These are phyloP conservation scores for Hemerocallis citrina DNA, from an alignment of 106 monocot genomes.

Conservation along the genomic window DNA sequence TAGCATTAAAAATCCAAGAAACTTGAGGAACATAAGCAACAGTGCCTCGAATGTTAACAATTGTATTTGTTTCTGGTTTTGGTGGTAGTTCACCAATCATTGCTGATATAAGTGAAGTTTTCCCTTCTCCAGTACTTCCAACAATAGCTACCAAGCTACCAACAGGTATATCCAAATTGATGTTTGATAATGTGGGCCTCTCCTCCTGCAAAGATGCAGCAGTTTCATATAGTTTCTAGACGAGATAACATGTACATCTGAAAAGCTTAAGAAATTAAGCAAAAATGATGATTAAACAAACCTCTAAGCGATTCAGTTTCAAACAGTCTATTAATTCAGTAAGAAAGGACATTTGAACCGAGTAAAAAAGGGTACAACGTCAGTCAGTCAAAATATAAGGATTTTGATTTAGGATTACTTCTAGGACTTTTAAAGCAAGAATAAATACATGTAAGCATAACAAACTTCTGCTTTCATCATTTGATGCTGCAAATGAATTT, in stretches of 20 bases:
- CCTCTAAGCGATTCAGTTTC: background rate
- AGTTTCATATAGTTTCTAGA: background rate
- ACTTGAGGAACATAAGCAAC: slow-evolving; percentile 98
- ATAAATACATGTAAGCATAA: background rate
- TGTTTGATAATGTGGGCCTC: slow-evolving; percentile 70
- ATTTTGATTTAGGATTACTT: background rate
- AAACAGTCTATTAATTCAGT: background rate
- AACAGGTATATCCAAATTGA: slow-evolving; percentile 85
- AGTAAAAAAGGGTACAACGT: background rate
- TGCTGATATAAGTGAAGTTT: slow-evolving; percentile 92
- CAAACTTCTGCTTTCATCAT: background rate
- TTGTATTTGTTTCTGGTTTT: slow-evolving; percentile 43
- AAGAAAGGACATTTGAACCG: background rate
- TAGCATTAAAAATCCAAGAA: slow-evolving; percentile 99
- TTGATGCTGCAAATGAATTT: background rate
- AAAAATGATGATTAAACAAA: background rate
- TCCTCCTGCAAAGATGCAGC: slow-evolving; percentile 47
- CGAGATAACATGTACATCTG: background rate
- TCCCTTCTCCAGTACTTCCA: slow-evolving; percentile 97
- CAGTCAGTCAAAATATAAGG: too few species aligned
- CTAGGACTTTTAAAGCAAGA: background rate
- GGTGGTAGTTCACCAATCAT: slow-evolving; percentile 97
- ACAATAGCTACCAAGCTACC: slow-evolving; percentile 94
- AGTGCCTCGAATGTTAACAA: slow-evolving; percentile 59
- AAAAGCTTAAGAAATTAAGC: background rate